A percentile compares a stretch with the other conserved stretches of the same genome.
phyloP scores from a whole-genome alignment of 2,329 filamentous ascomycete species.

The Talaromyces rugulosus region DNA sequence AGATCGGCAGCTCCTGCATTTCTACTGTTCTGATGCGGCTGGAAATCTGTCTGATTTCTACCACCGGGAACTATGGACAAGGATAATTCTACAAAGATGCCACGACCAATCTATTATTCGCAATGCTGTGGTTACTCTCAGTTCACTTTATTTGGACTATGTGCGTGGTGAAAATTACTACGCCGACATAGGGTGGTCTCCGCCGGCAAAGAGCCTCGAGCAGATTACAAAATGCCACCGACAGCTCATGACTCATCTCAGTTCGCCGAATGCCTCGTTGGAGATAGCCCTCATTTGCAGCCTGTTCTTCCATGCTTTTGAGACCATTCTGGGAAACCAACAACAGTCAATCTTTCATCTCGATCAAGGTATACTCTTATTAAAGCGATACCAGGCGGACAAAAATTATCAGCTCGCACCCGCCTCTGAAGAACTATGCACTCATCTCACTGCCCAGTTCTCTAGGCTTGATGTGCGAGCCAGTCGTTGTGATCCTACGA shows the following conservation, averaged over 20 bases:
- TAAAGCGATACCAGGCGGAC: background rate
- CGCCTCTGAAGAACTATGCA: background rate
- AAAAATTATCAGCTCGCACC: background rate
- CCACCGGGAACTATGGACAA: constrained; percentile 18
- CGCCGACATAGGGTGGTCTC: background rate
- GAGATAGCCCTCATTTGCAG: background rate
- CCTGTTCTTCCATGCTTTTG: background rate
- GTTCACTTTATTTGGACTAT: constrained; percentile 18
- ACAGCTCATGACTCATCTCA: background rate
- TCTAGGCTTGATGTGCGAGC: background rate
- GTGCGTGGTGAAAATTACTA: constrained; percentile 18
- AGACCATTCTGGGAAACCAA: background rate
- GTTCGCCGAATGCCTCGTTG: background rate
- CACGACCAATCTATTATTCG: constrained; percentile 21
- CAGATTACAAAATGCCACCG: background rate
- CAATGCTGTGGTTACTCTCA: constrained; percentile 18
- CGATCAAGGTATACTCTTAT: background rate
- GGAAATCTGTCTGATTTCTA: constrained; percentile 17
- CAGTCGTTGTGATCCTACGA: background rate
- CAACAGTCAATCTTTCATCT: background rate
- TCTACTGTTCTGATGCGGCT: constrained; percentile 19
- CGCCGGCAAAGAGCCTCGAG: background rate
- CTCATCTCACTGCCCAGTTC: background rate
- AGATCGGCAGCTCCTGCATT: constrained; percentile 22
- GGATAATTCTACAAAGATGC: constrained; percentile 18